phyloP scores from a whole-genome alignment of 1,284 basidiomycete species.

The Cryptococcus deneoformans region DNA sequence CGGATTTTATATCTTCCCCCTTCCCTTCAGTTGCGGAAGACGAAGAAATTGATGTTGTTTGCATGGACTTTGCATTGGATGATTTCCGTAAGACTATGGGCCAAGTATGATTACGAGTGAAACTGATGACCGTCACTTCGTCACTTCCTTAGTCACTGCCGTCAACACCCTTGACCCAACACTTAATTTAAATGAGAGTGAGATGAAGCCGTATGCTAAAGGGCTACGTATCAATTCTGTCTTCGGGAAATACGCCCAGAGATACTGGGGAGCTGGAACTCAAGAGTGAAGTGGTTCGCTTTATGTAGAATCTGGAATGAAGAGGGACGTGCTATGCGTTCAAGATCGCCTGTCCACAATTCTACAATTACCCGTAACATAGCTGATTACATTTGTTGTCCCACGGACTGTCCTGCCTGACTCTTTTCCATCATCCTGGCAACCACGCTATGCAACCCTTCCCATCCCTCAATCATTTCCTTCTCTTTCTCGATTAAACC shows the following conservation, averaged over 20 bases:
- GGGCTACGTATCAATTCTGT: conserved; percentile 38
- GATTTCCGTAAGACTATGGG: conserved; percentile 33
- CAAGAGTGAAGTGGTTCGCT: too few relatives aligned
- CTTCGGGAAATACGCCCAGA: conserved; percentile 42
- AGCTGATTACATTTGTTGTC: too few relatives aligned
- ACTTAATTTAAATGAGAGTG: conserved; percentile 18
- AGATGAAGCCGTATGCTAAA: conserved; percentile 42
- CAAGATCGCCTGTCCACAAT: too few relatives aligned
- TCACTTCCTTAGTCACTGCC: conserved; percentile 28
- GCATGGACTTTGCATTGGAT: conserved; percentile 48
- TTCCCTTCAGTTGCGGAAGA: conserved; percentile 37
- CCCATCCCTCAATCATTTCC: conserved; percentile 42
- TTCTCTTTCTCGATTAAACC: conserved; percentile 39
- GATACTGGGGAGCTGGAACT: conserved; percentile 4
- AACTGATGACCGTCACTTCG: conserved; percentile 2
- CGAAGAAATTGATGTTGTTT: conserved; percentile 41
- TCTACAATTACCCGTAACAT: too few relatives aligned
- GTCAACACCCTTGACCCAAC: conserved; percentile 38
- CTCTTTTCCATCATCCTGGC: conserved; percentile 39
- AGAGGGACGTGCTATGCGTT: too few relatives aligned
- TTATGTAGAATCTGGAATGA: too few relatives aligned
- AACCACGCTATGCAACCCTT: conserved; percentile 39
- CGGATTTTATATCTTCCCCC: conserved; percentile 40
- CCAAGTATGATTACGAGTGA: neutral
- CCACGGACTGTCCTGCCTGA: conserved; percentile 12